Conservation (phyloP, 2,329 filamentous ascomycete genomes). For the Pseudocercospora fijiensis region DNA sequence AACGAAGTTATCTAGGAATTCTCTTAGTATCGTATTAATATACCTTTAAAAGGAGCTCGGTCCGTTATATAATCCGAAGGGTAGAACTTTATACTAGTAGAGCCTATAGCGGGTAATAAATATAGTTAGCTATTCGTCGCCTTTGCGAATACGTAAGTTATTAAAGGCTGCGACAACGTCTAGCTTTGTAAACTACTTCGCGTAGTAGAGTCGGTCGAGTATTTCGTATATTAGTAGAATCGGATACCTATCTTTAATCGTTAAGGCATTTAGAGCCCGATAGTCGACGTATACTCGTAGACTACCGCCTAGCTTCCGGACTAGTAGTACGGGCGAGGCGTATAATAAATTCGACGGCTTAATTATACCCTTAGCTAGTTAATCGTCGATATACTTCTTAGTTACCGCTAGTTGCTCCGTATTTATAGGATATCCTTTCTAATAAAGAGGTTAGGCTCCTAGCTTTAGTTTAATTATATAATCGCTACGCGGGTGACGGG, state of each 20-base stretch:
- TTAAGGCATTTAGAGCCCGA: conserved; percentile 35
- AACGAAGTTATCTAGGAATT: conserved; percentile 28
- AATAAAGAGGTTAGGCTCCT: neutral
- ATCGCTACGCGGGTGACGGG: neutral
- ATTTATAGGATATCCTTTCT: neutral
- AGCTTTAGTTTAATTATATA: neutral
- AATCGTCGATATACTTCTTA: neutral
- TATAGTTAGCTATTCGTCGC: neutral
- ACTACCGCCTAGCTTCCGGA: conserved; percentile 22
- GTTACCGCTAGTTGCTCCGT: neutral
- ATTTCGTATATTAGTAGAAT: neutral
- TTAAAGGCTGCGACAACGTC: neutral
- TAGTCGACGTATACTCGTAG: conserved; percentile 37
- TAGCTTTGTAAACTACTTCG: neutral
- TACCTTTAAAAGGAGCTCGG: conserved; percentile 10
- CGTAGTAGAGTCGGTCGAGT: neutral
- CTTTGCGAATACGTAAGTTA: neutral
- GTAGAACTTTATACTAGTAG: neutral
- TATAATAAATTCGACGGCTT: neutral
- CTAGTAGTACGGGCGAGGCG: conserved; percentile 19
- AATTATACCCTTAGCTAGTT: neutral
- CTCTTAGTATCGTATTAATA: conserved; percentile 29
- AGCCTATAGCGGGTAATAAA: neutral
- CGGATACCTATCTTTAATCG: conserved; percentile 30
- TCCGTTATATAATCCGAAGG: neutral